A percentile compares a stretch with the other conserved stretches of the same genome.
Evolutionary conservation across 2,329 filamentous ascomycete species (phyloP).

Genomic region (Davidsoniella virescens): DNA sequence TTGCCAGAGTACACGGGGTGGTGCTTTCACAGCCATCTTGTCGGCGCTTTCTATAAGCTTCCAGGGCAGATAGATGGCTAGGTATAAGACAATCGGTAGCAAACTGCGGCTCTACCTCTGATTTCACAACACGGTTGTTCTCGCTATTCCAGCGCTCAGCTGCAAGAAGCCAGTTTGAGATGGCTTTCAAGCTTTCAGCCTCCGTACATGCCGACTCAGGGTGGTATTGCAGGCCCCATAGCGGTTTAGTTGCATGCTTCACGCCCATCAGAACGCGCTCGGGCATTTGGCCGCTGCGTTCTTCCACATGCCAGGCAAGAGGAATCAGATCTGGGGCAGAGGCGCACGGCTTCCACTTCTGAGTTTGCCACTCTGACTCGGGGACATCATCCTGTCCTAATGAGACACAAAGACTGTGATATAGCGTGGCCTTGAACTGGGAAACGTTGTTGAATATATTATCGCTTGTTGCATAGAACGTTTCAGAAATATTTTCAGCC

Average conservation of each 20-base stretch:
- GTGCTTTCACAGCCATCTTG: background rate
- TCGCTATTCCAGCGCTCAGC: conserved; percentile 43
- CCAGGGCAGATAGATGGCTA: conserved; percentile 2
- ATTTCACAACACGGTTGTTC: conserved; percentile 8
- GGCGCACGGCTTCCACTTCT: conserved; percentile 25
- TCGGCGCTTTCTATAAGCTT: background rate
- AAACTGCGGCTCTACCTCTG: background rate
- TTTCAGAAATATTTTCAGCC: conserved; percentile 13
- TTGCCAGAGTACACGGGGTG: background rate
- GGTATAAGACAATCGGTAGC: background rate
- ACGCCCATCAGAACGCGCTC: conserved; percentile 61
- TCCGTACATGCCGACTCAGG: conserved; percentile 81
- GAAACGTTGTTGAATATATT: conserved; percentile 52
- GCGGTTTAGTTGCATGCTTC: conserved; percentile 50
- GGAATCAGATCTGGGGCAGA: conserved; percentile 31
- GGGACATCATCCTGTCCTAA: conserved; percentile 30
- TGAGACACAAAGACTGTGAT: conserved; percentile 48
- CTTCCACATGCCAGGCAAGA: conserved; percentile 45
- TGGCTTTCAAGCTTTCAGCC: conserved; percentile 42
- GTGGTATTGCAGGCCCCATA: conserved; percentile 83
- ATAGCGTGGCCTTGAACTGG: conserved; percentile 55
- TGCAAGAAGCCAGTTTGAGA: conserved; percentile 60
- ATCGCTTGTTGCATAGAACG: conserved; percentile 11
- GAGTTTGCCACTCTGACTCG: conserved; percentile 21
- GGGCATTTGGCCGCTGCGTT: conserved; percentile 20